Evolutionary conservation across 2,329 filamentous ascomycete species (phyloP).

Genomic region (Alternaria dauci): DNA sequence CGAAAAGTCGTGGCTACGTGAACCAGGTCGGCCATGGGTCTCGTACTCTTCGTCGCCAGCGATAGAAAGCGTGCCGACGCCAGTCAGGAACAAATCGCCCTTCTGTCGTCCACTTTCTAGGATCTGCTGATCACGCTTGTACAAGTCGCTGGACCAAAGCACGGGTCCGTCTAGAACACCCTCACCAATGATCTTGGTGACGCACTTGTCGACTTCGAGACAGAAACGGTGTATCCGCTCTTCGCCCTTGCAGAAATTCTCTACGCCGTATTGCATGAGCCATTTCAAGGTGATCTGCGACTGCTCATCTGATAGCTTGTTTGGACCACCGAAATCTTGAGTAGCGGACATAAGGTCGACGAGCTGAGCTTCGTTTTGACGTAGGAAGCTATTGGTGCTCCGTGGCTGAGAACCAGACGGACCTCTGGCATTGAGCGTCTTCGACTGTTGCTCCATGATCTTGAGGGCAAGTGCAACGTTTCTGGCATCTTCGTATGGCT

Average conservation of each 20-base stretch:
- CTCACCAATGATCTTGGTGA: conserved; percentile 84
- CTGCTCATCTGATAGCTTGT: conserved; percentile 96
- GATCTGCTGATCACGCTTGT: conserved; percentile 75
- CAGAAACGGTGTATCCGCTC: conserved; percentile 94
- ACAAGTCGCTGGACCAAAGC: conserved; percentile 91
- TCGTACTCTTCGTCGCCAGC: conserved; percentile 59
- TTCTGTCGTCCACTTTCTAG: conserved; percentile 62
- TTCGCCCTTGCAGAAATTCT: conserved; percentile 94
- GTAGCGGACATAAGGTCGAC: conserved; percentile 86
- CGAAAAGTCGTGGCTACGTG: conserved; percentile 55
- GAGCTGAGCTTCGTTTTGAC: conserved; percentile 83
- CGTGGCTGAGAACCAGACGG: conserved; percentile 52
- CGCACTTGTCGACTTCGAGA: conserved; percentile 86
- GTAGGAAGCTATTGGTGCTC: conserved; percentile 67
- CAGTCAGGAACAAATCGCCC: conserved; percentile 57
- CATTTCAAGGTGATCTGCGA: conserved; percentile 84
- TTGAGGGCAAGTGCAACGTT: conserved; percentile 88
- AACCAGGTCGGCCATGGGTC: conserved; percentile 47
- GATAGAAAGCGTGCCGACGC: conserved; percentile 58
- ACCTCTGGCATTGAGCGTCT: conserved; percentile 51
- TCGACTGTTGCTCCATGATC: conserved; percentile 76
- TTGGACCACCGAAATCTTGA: conserved; percentile 85
- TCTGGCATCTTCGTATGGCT: conserved; percentile 83
- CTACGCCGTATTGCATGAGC: conserved; percentile 81
- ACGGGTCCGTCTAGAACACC: conserved; percentile 85